Conservation (phyloP, 768 basidiomycete species). For the Terana coerulea region DNA sequence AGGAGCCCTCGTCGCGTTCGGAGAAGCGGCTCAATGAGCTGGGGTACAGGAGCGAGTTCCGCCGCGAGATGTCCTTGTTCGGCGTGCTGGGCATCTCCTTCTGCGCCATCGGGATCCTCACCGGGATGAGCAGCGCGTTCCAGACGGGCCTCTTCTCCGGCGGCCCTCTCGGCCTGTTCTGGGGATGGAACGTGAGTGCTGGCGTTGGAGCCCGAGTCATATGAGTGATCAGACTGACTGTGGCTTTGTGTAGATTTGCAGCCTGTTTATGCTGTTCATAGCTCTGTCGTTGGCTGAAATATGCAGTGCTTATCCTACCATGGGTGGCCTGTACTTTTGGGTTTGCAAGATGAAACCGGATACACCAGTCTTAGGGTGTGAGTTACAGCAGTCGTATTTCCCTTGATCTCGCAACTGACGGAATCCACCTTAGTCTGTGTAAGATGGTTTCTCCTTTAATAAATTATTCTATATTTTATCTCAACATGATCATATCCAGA, state of each 20-base stretch:
- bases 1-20: constrained; percentile 12
- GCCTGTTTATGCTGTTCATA: constrained; percentile 55
- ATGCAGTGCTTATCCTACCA: constrained; percentile 54
- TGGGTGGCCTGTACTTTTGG: constrained; percentile 63
- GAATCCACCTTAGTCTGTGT: constrained; percentile 1
- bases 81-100: constrained; percentile 59
- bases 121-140: constrained; percentile 58
- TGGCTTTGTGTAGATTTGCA: constrained; percentile 40
- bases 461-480: background rate
- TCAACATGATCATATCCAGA: constrained; percentile 28
- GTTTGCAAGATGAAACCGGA: constrained; percentile 59
- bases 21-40: constrained; percentile 46
- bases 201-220: too few species aligned
- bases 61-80: constrained; percentile 56
- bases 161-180: constrained; percentile 54
- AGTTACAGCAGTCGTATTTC: constrained; percentile 16
- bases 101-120: constrained; percentile 57
- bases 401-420: background rate
- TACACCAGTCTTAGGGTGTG: constrained; percentile 49
- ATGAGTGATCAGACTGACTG: background rate
- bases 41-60: constrained; percentile 52
- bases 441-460: background rate
- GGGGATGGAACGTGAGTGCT: constrained; percentile 59
- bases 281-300: constrained; percentile 55
- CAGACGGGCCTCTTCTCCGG: constrained; percentile 58